Evolutionary conservation across 768 basidiomycete genomes (phyloP).

Genomic region (Tremella fuciformis): DNA sequence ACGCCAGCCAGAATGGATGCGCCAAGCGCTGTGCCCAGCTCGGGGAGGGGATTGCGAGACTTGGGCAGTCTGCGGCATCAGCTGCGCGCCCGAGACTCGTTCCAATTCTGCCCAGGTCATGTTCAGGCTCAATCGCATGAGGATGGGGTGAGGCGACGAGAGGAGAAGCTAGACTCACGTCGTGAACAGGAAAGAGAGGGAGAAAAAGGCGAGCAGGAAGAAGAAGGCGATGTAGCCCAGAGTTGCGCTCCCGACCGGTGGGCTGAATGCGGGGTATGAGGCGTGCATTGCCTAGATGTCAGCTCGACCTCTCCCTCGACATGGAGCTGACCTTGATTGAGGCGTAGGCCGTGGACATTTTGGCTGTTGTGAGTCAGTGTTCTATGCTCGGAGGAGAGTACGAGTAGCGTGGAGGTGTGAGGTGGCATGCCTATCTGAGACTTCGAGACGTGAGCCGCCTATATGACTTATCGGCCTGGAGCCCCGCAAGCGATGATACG

Average conservation of each 20-base stretch:
- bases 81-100: not conserved
- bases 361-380: not conserved
- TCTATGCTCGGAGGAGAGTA: too few species aligned
- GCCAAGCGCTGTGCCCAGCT: conserved; percentile 65
- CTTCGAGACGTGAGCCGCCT: too few species aligned
- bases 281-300: conserved; percentile 61
- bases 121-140: too few species aligned
- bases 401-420: too few species aligned
- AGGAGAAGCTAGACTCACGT: conserved; percentile 53
- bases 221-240: conserved; percentile 73
- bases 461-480: too few species aligned
- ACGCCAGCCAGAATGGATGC: conserved; percentile 81
- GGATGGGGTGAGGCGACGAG: too few species aligned
- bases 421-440: too few species aligned
- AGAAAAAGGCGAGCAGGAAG: conserved; percentile 71
- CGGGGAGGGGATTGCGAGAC: conserved; percentile 62
- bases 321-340: conserved; percentile 1
- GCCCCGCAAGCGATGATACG: too few species aligned
- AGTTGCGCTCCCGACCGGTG: conserved; percentile 64
- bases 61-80: conserved; percentile 67
- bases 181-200: conserved; percentile 85
- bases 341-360: conserved; percentile 1
- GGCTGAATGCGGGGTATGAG: conserved; percentile 67
- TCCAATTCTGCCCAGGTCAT: too few species aligned
- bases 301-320: not conserved